Percentiles rank a stretch among this genome's conserved stretches.
These are phyloP conservation scores for Ganoderma sp. DNA, from an alignment of 1,284 basidiomycete species.

Conservation along the genomic window DNA sequence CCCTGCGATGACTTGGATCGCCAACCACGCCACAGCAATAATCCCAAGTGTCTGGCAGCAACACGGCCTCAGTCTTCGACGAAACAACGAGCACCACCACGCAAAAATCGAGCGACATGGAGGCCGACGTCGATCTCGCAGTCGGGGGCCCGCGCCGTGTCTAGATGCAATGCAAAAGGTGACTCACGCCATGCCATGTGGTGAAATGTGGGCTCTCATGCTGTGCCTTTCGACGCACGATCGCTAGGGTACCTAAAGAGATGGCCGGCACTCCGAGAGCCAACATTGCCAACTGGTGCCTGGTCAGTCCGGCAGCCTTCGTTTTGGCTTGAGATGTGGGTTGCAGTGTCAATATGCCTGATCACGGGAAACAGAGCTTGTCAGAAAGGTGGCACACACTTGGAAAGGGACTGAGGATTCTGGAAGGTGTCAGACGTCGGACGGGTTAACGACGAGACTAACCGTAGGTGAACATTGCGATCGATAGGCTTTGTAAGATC, in stretches of 20 bases:
- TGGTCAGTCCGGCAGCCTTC: slow-evolving; percentile 65
- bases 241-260: slow-evolving; percentile 57
- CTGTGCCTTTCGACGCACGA: slow-evolving; percentile 60
- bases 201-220: slow-evolving; percentile 58
- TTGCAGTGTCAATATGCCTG: slow-evolving; percentile 78
- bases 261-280: slow-evolving; percentile 60
- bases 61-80: slow-evolving; percentile 16
- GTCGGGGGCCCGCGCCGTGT: neutral
- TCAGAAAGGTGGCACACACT: neutral
- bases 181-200: slow-evolving; percentile 71
- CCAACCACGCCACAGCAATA: slow-evolving; percentile 57
- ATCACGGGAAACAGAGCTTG: too few species aligned
- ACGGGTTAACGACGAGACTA: slow-evolving; percentile 20
- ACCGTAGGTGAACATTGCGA: slow-evolving; percentile 67
- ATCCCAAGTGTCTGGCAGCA: slow-evolving; percentile 60
- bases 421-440: slow-evolving; percentile 7
- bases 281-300: slow-evolving; percentile 68
- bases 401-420: neutral
- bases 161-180: neutral
- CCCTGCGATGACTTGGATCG: slow-evolving; percentile 61
- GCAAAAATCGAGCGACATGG: neutral
- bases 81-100: slow-evolving; percentile 11
- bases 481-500: slow-evolving; percentile 59
- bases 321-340: slow-evolving; percentile 70
- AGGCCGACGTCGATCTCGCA: slow-evolving; percentile 10